phyloP scores from a whole-genome alignment of 768 basidiomycete species.

The Leccinum fibrillosum region DNA sequence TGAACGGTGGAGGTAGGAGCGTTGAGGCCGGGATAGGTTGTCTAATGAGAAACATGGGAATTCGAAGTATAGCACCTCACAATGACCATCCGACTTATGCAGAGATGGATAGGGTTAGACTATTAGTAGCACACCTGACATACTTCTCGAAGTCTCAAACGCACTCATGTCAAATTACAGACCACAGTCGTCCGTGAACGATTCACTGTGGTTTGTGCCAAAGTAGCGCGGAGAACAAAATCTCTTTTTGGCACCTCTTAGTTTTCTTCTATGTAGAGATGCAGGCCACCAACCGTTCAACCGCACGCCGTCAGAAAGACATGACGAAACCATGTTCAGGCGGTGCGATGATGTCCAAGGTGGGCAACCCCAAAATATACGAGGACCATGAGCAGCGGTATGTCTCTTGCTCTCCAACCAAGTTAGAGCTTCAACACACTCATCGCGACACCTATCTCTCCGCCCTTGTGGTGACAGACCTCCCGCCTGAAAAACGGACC shows the following conservation, averaged over 20 bases:
- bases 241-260: constrained; percentile 25
- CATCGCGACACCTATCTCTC: neutral
- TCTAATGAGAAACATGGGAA: neutral
- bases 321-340: constrained; percentile 24
- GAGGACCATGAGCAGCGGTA: constrained; percentile 49
- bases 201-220: constrained; percentile 31
- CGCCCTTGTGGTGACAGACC: constrained; percentile 13
- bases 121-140: neutral
- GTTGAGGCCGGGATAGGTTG: neutral
- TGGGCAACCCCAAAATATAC: constrained; percentile 47
- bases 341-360: constrained; percentile 48
- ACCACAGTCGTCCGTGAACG: constrained; percentile 17
- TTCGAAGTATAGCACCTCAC: neutral
- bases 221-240: constrained; percentile 32
- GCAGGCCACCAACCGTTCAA: constrained; percentile 14
- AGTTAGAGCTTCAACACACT: neutral
- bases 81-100: neutral
- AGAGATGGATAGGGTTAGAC: neutral
- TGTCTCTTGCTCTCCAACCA: constrained; percentile 5
- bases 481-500: constrained; percentile 15
- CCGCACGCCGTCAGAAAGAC: neutral
- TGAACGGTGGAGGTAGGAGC: neutral
- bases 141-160: constrained; percentile 4
- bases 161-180: constrained; percentile 35
- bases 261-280: constrained; percentile 15